A percentile compares a stretch with the other conserved stretches of the same genome.
These are phyloP conservation scores for Alternaria gaisen DNA, from an alignment of 2,329 filamentous ascomycete genomes.

Conservation along the genomic window DNA sequence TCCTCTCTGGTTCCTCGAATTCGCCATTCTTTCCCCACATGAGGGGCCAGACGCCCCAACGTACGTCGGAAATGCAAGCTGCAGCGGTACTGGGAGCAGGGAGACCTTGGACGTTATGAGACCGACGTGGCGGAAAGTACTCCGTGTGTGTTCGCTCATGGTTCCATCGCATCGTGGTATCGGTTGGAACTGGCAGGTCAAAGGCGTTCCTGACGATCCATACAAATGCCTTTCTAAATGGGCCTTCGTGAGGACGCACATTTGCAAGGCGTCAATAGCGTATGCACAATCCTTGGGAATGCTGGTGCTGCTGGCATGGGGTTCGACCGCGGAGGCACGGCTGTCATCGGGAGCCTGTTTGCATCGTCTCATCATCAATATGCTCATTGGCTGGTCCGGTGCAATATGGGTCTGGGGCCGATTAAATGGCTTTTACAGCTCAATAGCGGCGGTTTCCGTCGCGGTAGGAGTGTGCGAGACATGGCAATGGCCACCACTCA, in stretches of 20 bases:
- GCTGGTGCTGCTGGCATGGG: background rate
- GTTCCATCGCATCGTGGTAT: constrained; percentile 10
- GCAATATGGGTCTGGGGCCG: background rate
- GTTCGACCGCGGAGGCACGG: background rate
- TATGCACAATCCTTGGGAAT: constrained; percentile 1
- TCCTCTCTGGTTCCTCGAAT: constrained; percentile 17
- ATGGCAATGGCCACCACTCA: constrained; percentile 14
- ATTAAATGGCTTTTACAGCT: background rate
- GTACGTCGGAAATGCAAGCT: constrained; percentile 1
- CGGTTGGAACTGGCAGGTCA: constrained; percentile 16
- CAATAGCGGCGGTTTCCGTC: background rate
- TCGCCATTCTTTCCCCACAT: constrained; percentile 6
- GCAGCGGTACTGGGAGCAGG: background rate
- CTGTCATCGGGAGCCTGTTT: background rate
- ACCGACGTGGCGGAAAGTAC: background rate
- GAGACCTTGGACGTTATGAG: no score
- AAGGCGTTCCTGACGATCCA: constrained; percentile 1
- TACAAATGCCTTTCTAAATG: background rate
- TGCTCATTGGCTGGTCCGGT: background rate
- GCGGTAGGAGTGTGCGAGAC: background rate
- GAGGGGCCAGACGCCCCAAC: constrained; percentile 4
- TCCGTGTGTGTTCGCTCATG: constrained; percentile 1
- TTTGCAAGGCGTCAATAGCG: background rate
- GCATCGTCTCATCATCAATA: background rate
- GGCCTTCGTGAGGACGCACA: background rate